Evolutionary conservation across 2,329 filamentous ascomycete genomes (phyloP), one percentile per base, ranked within the genome.

Genomic region (Colletotrichum australisinense): DNA sequence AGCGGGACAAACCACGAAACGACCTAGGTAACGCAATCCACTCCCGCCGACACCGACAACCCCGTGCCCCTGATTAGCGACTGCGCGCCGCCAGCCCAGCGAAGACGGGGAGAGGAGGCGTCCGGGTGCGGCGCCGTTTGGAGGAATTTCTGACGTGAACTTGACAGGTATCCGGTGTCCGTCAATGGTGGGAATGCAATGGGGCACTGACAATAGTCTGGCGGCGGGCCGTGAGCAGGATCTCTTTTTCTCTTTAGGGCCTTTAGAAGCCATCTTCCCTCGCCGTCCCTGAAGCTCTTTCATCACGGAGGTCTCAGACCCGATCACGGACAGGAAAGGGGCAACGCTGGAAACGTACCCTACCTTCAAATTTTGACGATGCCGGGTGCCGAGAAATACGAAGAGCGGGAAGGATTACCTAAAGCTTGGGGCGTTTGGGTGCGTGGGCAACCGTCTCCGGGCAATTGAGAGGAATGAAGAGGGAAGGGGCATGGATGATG

Each of bases 61-160:
- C 26, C 53, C n/a, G 46, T 12, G 19, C 52, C 57, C 63, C 63
- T 63, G 59, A 69, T 69, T 66, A 57, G 67, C 70, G 70, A 73
- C 55, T 22, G 66, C 66, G 59, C 46, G 26, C 28, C 22, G 38
- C 38, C 38, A 42, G 38, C 38, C 38, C 38, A 42, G 14, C 5
- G 14, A 42, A 3, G 38, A 42, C 38, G 38, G 38, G 24, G 55
- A 5, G 55, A 38, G 22, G 26, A 24, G 35, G 35, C 58, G 35
- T 24, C 5, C 24, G 38, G 59, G 59, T 28, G 38, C 56, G 69
- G 58, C 69, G 69, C 58, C 65, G 58, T 42, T 42, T 65, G 59
- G 59, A 30, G 24, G 53, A n/a, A 42, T 3, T 19, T 42, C n/a
- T 73, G 70, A 60, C 66, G 70, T 32, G 38, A 49, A n/a, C 24